Base-by-base conservation (phyloP, 2,329 filamentous ascomycete genomes). In the Metarhizium guizhouense region DNA sequence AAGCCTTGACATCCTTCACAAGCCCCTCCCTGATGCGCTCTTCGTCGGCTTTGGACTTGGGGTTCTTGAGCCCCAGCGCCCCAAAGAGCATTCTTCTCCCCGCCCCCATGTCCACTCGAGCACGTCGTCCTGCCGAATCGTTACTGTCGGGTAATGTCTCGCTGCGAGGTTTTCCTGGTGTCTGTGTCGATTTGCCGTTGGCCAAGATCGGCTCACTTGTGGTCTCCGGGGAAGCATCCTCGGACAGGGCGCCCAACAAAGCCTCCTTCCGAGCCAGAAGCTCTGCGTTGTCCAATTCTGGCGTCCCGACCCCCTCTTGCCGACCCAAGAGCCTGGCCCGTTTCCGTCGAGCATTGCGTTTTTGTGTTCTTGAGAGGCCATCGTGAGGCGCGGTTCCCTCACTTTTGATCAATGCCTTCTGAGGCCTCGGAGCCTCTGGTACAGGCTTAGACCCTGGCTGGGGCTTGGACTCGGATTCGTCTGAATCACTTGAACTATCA, bases 21-120 rank as follows among this genome's bases (percentile, higher is more conserved):
- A 90, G 68, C 56, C 80, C 79, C 58, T 77, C 73, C 30, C 82
- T 81, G 6, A 87, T 69, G 42, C 79, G 78, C 16, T 85, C 81
- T 65, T 86, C 86, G 18, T 90, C 87, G 34, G 80, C 78, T 61
- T 86, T 85, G 1, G 76, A 83, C 63, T 85, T 87, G 1, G 88
- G 87, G 4, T 78, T 79, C 54, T 82, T 82, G 10, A 90, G 69
- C 3, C 88, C 89, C 3, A 93, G 74, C 6, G 87, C 85, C 8
- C 85, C 84, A 62, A 91, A 89, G 0, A 93, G 68, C 56, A 92
- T 74, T 60, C 88, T 80, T 54, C 82, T 79, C 2, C 84, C 82
- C 53, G 85, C 84, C 16, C 77, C 80, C 34, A 90, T 58, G 55
- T 81, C 70, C 8, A 73, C 58, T 18, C 53, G 67, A n/a, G 13